A percentile compares a stretch with the other conserved stretches of the same genome.
phyloP scores from a whole-genome alignment of 805 yeast genomes.

The Hanseniaspora guilliermondii region DNA sequence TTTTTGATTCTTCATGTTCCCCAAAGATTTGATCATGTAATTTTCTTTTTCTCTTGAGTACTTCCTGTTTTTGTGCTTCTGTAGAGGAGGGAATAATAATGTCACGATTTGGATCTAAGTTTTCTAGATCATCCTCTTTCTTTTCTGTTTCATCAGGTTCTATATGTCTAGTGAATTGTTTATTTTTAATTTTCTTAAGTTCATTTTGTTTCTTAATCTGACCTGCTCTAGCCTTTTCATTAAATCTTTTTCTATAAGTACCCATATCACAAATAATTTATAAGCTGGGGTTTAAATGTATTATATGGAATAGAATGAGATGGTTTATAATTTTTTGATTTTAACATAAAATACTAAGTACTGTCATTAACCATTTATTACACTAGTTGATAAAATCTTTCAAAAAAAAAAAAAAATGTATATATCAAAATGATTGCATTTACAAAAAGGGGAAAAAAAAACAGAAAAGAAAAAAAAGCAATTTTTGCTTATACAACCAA shows the following conservation, averaged over 20 bases:
- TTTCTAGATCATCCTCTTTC: conserved; percentile 16
- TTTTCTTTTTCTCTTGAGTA: conserved; percentile 49
- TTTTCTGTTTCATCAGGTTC: conserved; percentile 24
- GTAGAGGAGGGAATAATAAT: conserved; percentile 43
- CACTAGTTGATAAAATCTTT: neutral
- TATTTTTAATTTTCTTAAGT: conserved; percentile 53
- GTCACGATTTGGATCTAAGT: conserved; percentile 46
- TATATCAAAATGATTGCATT: neutral
- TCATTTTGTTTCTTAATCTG: conserved; percentile 69
- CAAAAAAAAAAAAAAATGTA: neutral
- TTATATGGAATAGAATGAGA: neutral
- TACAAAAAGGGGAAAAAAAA: neutral
- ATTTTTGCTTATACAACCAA: neutral
- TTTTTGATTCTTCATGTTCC: conserved; percentile 49
- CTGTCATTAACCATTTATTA: no score
- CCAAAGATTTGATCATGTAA: conserved; percentile 42
- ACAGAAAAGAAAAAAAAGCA: neutral
- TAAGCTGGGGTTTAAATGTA: neutral
- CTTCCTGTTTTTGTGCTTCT: conserved; percentile 42
- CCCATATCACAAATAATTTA: conserved; percentile 41
- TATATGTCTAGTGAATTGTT: conserved; percentile 47
- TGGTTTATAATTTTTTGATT: no score
- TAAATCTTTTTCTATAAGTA: conserved; percentile 64
- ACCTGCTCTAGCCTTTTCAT: conserved; percentile 77
- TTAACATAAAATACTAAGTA: no score